Percentiles rank a stretch among this genome's conserved stretches.
Evolutionary conservation across 2,329 filamentous ascomycete species (phyloP).

Genomic region (Nothopassalora personata): DNA sequence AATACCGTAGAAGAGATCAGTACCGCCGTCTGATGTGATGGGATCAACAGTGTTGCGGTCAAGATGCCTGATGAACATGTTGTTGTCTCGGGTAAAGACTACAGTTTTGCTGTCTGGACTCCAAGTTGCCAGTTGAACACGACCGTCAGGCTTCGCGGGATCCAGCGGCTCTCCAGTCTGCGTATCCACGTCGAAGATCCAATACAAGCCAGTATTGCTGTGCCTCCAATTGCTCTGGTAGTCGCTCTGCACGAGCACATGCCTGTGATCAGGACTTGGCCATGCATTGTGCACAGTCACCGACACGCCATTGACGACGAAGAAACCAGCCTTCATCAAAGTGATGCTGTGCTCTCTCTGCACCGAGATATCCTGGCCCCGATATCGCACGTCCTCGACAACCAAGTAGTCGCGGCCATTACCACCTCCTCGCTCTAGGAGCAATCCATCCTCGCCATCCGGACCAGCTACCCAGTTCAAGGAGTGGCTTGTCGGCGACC

Average conservation of each 20-base stretch:
- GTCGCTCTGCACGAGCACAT: constrained; percentile 75
- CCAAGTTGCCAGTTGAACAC: constrained; percentile 82
- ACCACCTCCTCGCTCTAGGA: constrained; percentile 65
- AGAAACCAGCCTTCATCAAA: constrained; percentile 65
- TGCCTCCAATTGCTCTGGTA: constrained; percentile 77
- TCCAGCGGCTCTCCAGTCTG: constrained; percentile 75
- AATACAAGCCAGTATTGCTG: constrained; percentile 81
- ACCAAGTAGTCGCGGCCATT: constrained; percentile 68
- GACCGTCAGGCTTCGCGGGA: constrained; percentile 57
- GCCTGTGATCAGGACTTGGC: constrained; percentile 79
- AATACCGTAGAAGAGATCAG: constrained; percentile 87
- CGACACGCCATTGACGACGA: constrained; percentile 54
- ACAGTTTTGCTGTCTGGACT: constrained; percentile 80
- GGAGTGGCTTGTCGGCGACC: constrained; percentile 57
- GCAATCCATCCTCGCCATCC: constrained; percentile 72
- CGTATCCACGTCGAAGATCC: constrained; percentile 81
- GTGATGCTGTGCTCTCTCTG: constrained; percentile 54
- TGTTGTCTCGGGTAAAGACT: constrained; percentile 86
- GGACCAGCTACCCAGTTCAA: constrained; percentile 75
- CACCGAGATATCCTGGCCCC: constrained; percentile 39
- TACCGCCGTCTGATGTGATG: constrained; percentile 81
- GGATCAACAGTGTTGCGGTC: constrained; percentile 56
- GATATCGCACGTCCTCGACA: constrained; percentile 74
- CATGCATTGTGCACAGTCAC: constrained; percentile 58
- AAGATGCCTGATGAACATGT: constrained; percentile 73